Percentiles rank a stretch among this genome's conserved stretches.
phyloP scores from a whole-genome alignment of 2,329 filamentous ascomycete species.

The Colletotrichum lentis region DNA sequence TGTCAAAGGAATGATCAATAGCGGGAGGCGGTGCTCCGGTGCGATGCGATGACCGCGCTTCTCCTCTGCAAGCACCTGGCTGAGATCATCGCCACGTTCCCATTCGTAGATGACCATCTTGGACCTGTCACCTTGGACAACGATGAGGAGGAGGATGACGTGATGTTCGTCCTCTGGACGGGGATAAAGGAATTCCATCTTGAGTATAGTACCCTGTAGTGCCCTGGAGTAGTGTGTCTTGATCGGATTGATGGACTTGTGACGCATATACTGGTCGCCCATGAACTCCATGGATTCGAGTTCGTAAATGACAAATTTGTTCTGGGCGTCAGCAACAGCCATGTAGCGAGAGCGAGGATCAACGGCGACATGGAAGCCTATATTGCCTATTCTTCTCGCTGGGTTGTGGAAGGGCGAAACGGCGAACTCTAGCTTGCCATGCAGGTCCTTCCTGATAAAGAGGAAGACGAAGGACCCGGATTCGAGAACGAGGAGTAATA shows the following conservation, averaged over 20 bases:
- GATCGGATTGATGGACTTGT: conserved; percentile 66
- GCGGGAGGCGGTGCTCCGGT: conserved; percentile 65
- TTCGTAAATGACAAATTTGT: conserved; percentile 75
- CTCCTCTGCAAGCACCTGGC: conserved; percentile 55
- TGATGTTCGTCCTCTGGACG: conserved; percentile 70
- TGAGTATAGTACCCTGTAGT: conserved; percentile 78
- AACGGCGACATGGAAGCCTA: conserved; percentile 73
- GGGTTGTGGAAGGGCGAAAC: conserved; percentile 67
- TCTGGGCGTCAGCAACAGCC: conserved; percentile 75
- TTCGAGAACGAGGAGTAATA: conserved; percentile 79
- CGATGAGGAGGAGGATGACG: conserved; percentile 78
- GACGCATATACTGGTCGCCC: conserved; percentile 57
- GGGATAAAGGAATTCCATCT: conserved; percentile 86
- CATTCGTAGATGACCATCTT: conserved; percentile 69
- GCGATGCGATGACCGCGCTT: conserved; percentile 61
- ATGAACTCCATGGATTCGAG: conserved; percentile 66
- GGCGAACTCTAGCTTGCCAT: conserved; percentile 66
- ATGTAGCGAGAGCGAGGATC: conserved; percentile 77
- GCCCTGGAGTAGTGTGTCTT: conserved; percentile 53
- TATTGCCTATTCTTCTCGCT: conserved; percentile 60
- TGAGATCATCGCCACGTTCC: conserved; percentile 61
- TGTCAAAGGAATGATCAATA: conserved; percentile 76
- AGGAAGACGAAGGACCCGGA: conserved; percentile 79
- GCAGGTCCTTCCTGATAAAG: conserved; percentile 62
- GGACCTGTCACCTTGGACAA: conserved; percentile 58